phyloP scores from a whole-genome alignment of 2,329 filamentous ascomycete species.

The Ascochyta koolunga region DNA sequence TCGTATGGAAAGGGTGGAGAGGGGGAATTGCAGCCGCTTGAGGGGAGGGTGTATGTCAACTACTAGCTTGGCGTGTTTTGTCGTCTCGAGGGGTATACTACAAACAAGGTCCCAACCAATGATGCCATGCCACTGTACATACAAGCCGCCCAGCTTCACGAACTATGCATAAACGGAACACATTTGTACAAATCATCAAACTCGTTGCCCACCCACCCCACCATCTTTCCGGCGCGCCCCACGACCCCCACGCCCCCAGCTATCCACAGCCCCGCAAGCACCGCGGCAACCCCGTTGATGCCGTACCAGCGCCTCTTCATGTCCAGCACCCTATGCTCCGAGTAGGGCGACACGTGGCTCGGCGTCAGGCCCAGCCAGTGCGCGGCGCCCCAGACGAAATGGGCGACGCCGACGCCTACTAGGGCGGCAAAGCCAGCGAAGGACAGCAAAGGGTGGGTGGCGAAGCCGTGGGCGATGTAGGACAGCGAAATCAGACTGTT shows the following conservation, averaged over 20 bases:
- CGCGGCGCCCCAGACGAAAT: conserved; percentile 85
- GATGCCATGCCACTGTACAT: not conserved
- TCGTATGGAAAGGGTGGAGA: conserved; percentile 35
- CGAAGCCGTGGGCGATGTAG: conserved; percentile 86
- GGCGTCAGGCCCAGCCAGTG: conserved; percentile 76
- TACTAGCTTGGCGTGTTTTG: conserved; percentile 17
- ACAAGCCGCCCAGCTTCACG: conserved; percentile 18
- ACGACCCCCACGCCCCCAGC: conserved; percentile 80
- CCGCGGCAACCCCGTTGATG: conserved; percentile 69
- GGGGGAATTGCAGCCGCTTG: conserved; percentile 39
- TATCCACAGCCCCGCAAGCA: conserved; percentile 74
- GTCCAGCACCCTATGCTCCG: conserved; percentile 56
- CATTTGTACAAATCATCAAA: conserved; percentile 76
- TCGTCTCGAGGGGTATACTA: conserved; percentile 29
- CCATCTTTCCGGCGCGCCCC: conserved; percentile 69
- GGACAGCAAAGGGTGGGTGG: conserved; percentile 69
- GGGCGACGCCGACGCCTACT: conserved; percentile 70
- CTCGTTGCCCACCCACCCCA: conserved; percentile 79
- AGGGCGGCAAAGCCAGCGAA: conserved; percentile 73
- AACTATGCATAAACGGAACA: conserved; percentile 60
- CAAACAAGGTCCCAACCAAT: conserved; percentile 11
- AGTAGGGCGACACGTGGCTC: conserved; percentile 57
- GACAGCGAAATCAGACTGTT: conserved; percentile 83
- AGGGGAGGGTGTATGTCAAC: conserved; percentile 47
- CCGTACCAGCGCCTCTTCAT: conserved; percentile 72